A percentile compares a stretch with the other conserved stretches of the same genome.
Evolutionary conservation across 176 grass and related monocot genomes (phyloP).

Genomic region (Carex kokanica): DNA sequence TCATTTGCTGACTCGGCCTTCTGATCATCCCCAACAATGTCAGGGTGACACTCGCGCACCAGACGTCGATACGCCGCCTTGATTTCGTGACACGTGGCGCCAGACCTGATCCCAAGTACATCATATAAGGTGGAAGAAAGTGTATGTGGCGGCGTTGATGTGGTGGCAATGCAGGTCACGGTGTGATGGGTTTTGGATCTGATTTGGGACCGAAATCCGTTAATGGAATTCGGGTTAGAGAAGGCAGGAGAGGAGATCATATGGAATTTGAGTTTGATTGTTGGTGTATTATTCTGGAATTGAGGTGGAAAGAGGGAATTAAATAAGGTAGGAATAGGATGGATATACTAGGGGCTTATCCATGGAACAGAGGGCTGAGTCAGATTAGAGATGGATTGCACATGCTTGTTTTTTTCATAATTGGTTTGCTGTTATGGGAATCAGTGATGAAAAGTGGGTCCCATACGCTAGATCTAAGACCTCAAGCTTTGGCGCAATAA

Average conservation of each 20-base stretch:
- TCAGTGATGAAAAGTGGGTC: background rate
- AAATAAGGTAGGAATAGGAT: background rate
- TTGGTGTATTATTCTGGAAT: background rate
- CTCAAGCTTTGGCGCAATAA: too few relatives aligned
- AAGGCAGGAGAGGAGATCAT: conserved; percentile 14
- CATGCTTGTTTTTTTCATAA: background rate
- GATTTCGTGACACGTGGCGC: conserved; percentile 50
- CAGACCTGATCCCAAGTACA: conserved; percentile 41
- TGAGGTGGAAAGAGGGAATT: background rate
- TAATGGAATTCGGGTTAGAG: background rate
- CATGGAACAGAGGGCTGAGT: background rate
- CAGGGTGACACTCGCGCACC: conserved; percentile 63
- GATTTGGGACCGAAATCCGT: conserved; percentile 12
- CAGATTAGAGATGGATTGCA: conserved; percentile 1
- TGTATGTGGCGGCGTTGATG: background rate
- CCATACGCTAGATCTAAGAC: background rate
- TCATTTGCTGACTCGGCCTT: conserved; percentile 24
- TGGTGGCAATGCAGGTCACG: background rate
- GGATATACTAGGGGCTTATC: background rate
- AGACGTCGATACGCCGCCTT: conserved; percentile 66
- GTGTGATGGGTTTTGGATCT: background rate
- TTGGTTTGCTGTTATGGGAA: background rate
- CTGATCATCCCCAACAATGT: conserved; percentile 20
- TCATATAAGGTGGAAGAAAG: conserved; percentile 53
- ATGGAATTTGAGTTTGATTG: background rate